Base-by-base conservation (phyloP, 1,139 yeast genomes). In the Pneumocystis murina region DNA sequence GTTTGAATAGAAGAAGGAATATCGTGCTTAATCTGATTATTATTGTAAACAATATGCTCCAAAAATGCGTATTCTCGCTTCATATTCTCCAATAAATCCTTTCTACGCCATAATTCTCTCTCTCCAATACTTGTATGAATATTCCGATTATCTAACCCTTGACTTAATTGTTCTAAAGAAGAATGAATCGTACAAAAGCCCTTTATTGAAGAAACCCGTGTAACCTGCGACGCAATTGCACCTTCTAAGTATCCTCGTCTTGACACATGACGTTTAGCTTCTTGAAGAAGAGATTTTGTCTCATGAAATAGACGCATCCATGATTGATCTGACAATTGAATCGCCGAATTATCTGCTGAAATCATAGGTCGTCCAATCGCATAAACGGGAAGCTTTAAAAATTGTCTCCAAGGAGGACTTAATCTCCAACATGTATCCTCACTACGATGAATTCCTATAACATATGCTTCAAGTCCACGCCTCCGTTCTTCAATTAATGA, bases 371-470 rank as follows among this genome's bases (percentile, higher is more conserved):
- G 24, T 14, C 36, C 35, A 33, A 38, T 10, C 3, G 6, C n/a
- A 40, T 58, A 58, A 30, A 71, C 71, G 2, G 78, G 74, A 16
- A 77, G 62, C 35, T 73, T 72, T 36, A 78, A 65, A 64, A 78
- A 78, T 54, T 72, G 74, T 28, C 73, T 67, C 40, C 77, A 73
- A 1, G 73, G 71, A 6, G 70, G 64, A 0, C 78, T 73, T 33
- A 71, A 70, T 64, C 75, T 73, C 81, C 81, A 78, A 61, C 77
- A 73, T 54, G 71, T 69, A 67, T 76, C 71, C 0, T 72, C 67
- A 66, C 85, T 88, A 40, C 74, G 73, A 5, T 85, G 70, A n/a
- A 85, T 64, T 8, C 72, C 73, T 59, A 74, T 74, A 6, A 86
- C 69, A 69, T 86, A 85, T 48, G 69, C 67, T 1, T 79, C 77